A percentile compares a stretch with the other conserved stretches of the same genome.
These are phyloP conservation scores for Fusarium lateritium DNA, from an alignment of 2,329 filamentous ascomycete genomes.

Conservation along the genomic window DNA sequence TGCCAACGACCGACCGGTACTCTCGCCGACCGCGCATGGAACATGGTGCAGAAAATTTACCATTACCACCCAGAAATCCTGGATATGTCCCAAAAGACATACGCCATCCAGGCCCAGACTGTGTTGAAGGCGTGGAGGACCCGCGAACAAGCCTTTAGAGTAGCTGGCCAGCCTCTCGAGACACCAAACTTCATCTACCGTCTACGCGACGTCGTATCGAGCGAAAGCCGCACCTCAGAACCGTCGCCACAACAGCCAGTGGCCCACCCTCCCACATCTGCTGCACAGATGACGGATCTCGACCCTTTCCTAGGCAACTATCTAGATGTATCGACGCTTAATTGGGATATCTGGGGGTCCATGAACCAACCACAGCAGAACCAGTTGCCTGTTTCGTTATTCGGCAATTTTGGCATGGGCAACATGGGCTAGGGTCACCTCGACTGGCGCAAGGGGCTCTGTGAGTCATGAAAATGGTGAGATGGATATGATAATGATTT, in stretches of 20 bases:
- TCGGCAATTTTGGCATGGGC: constrained; percentile 51
- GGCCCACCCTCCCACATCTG: constrained; percentile 49
- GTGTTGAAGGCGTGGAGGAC: constrained; percentile 67
- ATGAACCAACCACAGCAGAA: constrained; percentile 46
- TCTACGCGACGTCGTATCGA: constrained; percentile 60
- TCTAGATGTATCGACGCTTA: constrained; percentile 60
- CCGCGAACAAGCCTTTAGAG: constrained; percentile 61
- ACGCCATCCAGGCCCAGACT: constrained; percentile 62
- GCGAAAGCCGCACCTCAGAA: constrained; percentile 54
- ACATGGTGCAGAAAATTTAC: constrained; percentile 62
- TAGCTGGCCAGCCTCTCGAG: constrained; percentile 57
- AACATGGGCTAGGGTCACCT: constrained; percentile 40
- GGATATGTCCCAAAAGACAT: constrained; percentile 62
- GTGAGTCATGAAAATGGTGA: constrained; percentile 15
- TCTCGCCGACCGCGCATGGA: constrained; percentile 70
- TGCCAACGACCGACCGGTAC: constrained; percentile 63
- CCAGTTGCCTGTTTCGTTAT: constrained; percentile 52
- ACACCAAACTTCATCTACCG: constrained; percentile 63
- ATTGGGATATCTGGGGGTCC: constrained; percentile 63
- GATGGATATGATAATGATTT: constrained; percentile 23
- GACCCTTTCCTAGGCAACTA: constrained; percentile 63
- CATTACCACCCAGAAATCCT: constrained; percentile 65
- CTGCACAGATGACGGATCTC: constrained; percentile 51
- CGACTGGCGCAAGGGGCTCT: constrained; percentile 9
- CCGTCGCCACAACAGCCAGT: constrained; percentile 45